Base-by-base conservation (phyloP, 1,284 basidiomycete species). In the Cryptococcus deneoformans region DNA sequence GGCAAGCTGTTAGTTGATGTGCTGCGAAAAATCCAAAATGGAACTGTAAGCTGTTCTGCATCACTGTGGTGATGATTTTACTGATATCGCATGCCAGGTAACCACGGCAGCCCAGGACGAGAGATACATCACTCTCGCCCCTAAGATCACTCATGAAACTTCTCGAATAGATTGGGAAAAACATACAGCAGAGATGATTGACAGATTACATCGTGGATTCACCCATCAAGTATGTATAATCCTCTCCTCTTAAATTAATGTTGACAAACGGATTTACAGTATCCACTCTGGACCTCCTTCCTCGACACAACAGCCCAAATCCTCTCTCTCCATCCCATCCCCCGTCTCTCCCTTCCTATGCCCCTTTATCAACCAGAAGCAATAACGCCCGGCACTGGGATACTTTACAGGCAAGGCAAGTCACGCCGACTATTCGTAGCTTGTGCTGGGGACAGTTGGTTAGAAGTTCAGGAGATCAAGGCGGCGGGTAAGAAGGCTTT, bases 1-100 rank as follows among this genome's bases (percentile, higher is more conserved):
- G 90, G 88, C 0, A 73, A 81, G 37, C 72, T 92, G 1, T 81
- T 97, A 16, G 85, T 92, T 0, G 78, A 83, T 0, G 84, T 88
- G 4, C 75, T 96, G 4, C 80, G 86, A 37, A 78, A 85, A 50
- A 85, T 93, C 75, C 72, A 84, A 7, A 60, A 65, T 0, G 82
- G 82, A 16, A 84, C 75, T 62, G 87, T 88, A 58, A 43, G 79
- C 63, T 45, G 35, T 37, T 43, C 52, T 12, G 24, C n/a, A 24
- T 7, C 9, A n/a, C 40, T 9, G 16, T n/a, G 40, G 24, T 3
- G 56, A 53, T 8, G 35, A 8, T 48, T 42, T 16, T 34, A 29
- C 35, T 36, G 42, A 52, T 46, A 42, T 46, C 20, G 36, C 37
- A 29, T 48, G n/a, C 29, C 62, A 87, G 85, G 80, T 81, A 20